These are phyloP conservation scores for Ceratobasidium sp. DNA, from an alignment of 1,284 basidiomycete genomes.

Conservation along the genomic window DNA sequence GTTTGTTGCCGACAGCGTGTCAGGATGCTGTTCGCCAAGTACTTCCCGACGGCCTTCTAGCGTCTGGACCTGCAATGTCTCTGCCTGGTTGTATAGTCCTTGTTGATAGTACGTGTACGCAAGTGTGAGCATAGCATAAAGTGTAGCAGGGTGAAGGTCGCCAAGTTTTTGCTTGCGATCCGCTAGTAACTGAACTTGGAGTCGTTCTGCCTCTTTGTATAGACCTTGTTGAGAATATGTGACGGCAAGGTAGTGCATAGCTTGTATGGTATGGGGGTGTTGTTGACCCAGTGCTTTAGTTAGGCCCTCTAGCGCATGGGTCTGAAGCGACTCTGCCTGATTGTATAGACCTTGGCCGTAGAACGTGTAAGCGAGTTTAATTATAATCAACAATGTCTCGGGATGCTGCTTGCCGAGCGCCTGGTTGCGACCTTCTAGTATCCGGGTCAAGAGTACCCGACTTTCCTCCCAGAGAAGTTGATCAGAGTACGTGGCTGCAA, in stretches of 20 bases:
- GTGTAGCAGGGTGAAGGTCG: background rate
- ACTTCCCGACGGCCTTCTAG: background rate
- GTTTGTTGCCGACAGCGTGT: background rate
- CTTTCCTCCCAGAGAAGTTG: background rate
- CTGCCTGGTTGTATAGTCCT: slow-evolving; percentile 28
- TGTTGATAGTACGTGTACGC: background rate
- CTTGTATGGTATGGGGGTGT: slow-evolving; percentile 8
- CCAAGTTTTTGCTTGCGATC: background rate
- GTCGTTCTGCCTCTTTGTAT: background rate
- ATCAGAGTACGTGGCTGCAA: background rate
- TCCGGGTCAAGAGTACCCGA: background rate
- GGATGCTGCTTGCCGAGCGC: background rate
- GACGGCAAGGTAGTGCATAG: background rate
- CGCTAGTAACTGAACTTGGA: background rate
- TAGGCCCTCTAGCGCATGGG: background rate
- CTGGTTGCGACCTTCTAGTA: background rate
- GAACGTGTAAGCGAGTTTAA: background rate
- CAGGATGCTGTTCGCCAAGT: slow-evolving; percentile 9
- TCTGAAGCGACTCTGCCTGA: slow-evolving; percentile 2
- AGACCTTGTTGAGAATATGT: background rate
- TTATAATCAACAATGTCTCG: background rate
- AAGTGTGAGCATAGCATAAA: slow-evolving; percentile 1
- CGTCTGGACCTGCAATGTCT: slow-evolving; percentile 2
- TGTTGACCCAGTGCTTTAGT: background rate
- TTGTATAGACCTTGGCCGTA: background rate